phyloP scores from a whole-genome alignment of 352 stramenopile species.

The Phytopythium oedochilum region DNA sequence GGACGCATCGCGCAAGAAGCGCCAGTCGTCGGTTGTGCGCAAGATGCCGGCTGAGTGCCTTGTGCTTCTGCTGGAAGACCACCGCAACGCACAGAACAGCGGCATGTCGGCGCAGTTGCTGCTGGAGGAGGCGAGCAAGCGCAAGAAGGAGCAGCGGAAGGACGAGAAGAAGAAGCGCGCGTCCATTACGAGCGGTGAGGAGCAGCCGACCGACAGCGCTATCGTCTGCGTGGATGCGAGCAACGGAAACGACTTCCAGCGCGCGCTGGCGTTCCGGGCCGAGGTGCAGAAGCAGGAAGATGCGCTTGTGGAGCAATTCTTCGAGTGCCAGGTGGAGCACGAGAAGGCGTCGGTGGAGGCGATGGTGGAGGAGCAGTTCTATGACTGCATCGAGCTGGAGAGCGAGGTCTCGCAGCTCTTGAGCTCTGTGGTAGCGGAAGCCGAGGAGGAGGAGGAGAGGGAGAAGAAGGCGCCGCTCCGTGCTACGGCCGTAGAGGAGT shows the following conservation, averaged over 20 bases:
- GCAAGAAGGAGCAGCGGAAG: conserved; percentile 11
- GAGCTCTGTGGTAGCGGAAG: conserved; percentile 8
- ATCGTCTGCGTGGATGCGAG: neutral
- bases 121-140: conserved; percentile 21
- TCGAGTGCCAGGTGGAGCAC: conserved; percentile 61
- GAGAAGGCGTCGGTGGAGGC: conserved; percentile 51
- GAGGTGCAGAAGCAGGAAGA: conserved; percentile 32
- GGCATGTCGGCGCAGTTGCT: conserved; percentile 23
- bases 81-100: conserved; percentile 22
- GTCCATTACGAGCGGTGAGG: conserved; percentile 1
- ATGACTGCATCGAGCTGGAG: conserved; percentile 72
- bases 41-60: conserved; percentile 73
- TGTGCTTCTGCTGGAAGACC: conserved; percentile 67
- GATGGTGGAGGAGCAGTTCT: conserved; percentile 82
- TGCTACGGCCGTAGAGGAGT: conserved; percentile 10
- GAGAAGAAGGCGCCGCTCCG: conserved; percentile 4
- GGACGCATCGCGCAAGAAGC: conserved; percentile 51
- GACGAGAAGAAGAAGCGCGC: conserved; percentile 10
- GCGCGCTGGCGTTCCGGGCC: conserved; percentile 1
- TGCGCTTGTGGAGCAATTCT: conserved; percentile 79
- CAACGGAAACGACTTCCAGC: conserved; percentile 1
- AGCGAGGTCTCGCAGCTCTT: conserved; percentile 52
- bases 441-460: conserved; percentile 11
- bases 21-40: conserved; percentile 64
- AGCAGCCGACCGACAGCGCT: too few species aligned